Base-by-base conservation (phyloP, 78 protist species). In the Ministeria vibrans region DNA sequence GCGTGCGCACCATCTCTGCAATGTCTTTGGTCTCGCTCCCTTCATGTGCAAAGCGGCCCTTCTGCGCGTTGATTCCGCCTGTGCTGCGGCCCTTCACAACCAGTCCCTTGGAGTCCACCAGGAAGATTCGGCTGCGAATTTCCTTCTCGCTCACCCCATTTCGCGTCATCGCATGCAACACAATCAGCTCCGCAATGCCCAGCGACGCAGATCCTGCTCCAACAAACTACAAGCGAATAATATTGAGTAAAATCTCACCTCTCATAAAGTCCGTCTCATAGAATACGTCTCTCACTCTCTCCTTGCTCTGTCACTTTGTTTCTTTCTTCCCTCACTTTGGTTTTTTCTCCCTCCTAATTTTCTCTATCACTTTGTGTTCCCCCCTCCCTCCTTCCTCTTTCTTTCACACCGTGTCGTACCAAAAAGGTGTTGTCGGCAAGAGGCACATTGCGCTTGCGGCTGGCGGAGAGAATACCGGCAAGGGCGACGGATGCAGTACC, bases 121-220 rank as follows among this genome's bases (percentile, higher is more conserved):
- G 63, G 87, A 80, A 91, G 82, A 92, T 84, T 39, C 79, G n/a
- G 41, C 66, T 64, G 77, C 85, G 76, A 23, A 92, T 93, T 36
- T 92, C 89, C 63, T 90, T 93, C 41, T 43, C 36, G 41, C 84
- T 46, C 55, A 90, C 15, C 15, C 88, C 89, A n/a, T 81, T 38
- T 20, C 23, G 18, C 46, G 34, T 75, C 82, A 71, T 1, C n/a
- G n/a, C n/a, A n/a, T n/a, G n/a, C n/a, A n/a, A n/a, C n/a, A n/a
- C n/a, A n/a, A 90, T 77, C 23, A 83, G 43, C 61, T 77, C 55
- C 36, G 84, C 82, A 27, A 92, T 92, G 66, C 95, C 95, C 23
- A 91, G 32, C 61, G 92, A 95, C 3, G 98, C 98, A 23, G 84
- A 69, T 27, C 98, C 98, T 2, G 98, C 98, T n/a, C 98, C 98